A percentile compares a stretch with the other conserved stretches of the same genome.
Conservation (phyloP, 345 rosid species). For the Gossypium sturtianum region DNA sequence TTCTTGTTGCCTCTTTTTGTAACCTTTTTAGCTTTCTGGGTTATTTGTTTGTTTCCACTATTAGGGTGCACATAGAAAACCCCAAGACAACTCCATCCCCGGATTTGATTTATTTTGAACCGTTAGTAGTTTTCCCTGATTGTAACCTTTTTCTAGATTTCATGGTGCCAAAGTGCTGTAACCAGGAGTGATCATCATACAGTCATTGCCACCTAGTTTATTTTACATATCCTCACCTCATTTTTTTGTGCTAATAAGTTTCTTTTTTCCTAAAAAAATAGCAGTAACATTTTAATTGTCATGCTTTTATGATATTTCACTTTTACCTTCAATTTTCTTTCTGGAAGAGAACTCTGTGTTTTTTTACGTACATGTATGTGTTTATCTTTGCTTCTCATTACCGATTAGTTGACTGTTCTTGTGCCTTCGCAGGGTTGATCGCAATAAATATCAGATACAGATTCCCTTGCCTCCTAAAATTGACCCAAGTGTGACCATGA, state of each 20-base stretch:
- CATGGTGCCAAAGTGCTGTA: background rate
- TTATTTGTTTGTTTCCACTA: constrained; percentile 3
- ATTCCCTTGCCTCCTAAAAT: constrained; percentile 97
- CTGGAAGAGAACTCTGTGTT: background rate
- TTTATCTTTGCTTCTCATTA: background rate
- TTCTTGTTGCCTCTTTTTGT: background rate
- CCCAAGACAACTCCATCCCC: background rate
- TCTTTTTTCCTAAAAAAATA: background rate
- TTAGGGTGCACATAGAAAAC: background rate
- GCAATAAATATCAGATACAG: constrained; percentile 81
- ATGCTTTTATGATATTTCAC: background rate
- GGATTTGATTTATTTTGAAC: background rate
- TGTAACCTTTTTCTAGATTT: background rate
- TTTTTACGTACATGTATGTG: background rate
- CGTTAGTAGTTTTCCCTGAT: background rate
- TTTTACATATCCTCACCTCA: background rate
- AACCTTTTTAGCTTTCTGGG: background rate
- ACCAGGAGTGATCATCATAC: background rate
- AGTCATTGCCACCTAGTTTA: background rate
- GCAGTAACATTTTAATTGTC: background rate
- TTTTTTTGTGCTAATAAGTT: background rate
- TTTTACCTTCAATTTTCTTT: background rate
- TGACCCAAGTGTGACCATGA: constrained; percentile 98
- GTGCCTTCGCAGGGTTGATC: constrained; percentile 48
- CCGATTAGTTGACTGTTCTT: constrained; percentile 3